A percentile compares a stretch with the other conserved stretches of the same genome.
These are phyloP conservation scores for Hypoxylon sp. DNA, from an alignment of 2,329 filamentous ascomycete genomes.

Conservation along the genomic window DNA sequence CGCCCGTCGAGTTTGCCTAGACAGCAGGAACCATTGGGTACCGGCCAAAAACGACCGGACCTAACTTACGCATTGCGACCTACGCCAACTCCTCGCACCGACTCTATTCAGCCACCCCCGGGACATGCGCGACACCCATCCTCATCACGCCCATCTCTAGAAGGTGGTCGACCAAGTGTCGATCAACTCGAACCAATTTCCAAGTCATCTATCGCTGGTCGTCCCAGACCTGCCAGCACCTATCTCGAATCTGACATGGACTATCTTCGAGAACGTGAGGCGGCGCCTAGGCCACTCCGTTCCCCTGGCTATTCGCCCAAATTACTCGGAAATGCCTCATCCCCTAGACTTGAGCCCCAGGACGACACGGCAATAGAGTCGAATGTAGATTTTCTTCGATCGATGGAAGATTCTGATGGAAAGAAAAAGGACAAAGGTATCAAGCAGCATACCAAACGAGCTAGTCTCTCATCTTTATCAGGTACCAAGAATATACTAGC, in stretches of 20 bases:
- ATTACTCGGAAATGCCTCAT: conserved; percentile 58
- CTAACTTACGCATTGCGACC: conserved; percentile 48
- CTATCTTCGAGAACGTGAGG: conserved; percentile 83
- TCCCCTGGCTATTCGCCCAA: conserved; percentile 58
- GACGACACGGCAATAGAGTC: conserved; percentile 80
- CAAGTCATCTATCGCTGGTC: conserved; percentile 66
- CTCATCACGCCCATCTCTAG: conserved; percentile 77
- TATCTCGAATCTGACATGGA: conserved; percentile 88
- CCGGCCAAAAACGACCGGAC: conserved; percentile 49
- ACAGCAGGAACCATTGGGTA: conserved; percentile 50
- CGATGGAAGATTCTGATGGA: conserved; percentile 76
- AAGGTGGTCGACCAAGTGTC: conserved; percentile 75
- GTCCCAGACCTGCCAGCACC: conserved; percentile 83
- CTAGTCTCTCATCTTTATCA: conserved; percentile 79
- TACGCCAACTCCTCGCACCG: conserved; percentile 49
- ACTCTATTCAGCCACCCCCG: conserved; percentile 56
- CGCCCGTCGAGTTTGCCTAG: conserved; percentile 60
- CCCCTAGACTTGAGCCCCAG: conserved; percentile 61
- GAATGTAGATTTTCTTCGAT: conserved; percentile 86
- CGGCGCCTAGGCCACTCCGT: conserved; percentile 60
- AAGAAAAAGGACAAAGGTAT: conserved; percentile 68
- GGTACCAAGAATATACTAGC: conserved; percentile 87
- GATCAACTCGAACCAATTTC: conserved; percentile 74
- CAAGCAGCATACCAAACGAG: conserved; percentile 76
- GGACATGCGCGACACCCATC: conserved; percentile 61